Conservation (phyloP, 2,329 filamentous ascomycete genomes). For the Exophiala mesophila region DNA sequence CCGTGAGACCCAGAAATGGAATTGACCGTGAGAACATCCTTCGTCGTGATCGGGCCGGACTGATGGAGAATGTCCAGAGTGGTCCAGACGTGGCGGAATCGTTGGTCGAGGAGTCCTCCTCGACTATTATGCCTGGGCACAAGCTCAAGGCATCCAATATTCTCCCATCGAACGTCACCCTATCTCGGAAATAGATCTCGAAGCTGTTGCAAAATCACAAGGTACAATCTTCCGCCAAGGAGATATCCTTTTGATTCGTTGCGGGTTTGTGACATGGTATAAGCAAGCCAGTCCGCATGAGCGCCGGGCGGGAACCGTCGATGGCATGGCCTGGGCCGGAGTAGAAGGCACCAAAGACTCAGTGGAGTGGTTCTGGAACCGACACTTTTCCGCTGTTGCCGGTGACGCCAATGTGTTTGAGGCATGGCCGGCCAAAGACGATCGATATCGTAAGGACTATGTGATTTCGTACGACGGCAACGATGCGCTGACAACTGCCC, state of each 20-base stretch:
- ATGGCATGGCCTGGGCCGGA: constrained; percentile 41
- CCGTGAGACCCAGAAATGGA: constrained; percentile 9
- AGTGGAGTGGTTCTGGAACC: constrained; percentile 63
- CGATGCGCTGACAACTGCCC: constrained; percentile 17
- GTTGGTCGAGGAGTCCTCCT: constrained; percentile 39
- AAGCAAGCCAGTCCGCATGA: constrained; percentile 39
- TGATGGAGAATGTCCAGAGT: constrained; percentile 38
- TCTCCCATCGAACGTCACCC: constrained; percentile 49
- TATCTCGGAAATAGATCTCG: constrained; percentile 55
- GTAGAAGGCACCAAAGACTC: constrained; percentile 51
- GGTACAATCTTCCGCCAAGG: constrained; percentile 54
- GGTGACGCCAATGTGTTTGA: constrained; percentile 63
- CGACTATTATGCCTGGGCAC: constrained; percentile 44
- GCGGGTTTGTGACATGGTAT: constrained; percentile 58
- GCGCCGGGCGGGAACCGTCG: constrained; percentile 32
- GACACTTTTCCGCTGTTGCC: constrained; percentile 61
- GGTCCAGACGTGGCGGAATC: constrained; percentile 38
- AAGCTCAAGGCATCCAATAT: constrained; percentile 47
- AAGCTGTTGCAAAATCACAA: constrained; percentile 52
- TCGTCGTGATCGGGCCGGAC: constrained; percentile 21
- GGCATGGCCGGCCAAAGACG: constrained; percentile 48
- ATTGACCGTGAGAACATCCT: constrained; percentile 11
- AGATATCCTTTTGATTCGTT: constrained; percentile 62
- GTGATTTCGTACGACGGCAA: background rate
- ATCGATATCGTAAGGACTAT: constrained; percentile 10